phyloP scores from a whole-genome alignment of 257 asterid genomes.

The Rauvolfia tetraphylla region DNA sequence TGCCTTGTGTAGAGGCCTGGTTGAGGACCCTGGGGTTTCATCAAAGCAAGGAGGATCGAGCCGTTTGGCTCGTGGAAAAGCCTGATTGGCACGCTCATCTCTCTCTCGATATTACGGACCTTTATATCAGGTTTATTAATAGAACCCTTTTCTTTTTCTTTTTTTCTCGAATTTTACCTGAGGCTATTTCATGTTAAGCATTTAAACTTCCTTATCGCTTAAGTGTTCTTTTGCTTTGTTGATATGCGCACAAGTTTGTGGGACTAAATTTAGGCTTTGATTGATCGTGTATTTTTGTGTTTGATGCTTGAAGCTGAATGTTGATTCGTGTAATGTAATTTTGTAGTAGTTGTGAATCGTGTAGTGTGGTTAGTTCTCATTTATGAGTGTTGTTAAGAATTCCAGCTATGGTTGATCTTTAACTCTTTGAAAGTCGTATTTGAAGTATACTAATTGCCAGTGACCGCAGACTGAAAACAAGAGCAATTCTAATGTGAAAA shows the following conservation, averaged over 20 bases:
- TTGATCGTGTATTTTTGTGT: neutral
- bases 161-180: neutral
- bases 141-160: neutral
- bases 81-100: conserved; percentile 87
- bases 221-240: neutral
- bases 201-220: neutral
- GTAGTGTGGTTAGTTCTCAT: neutral
- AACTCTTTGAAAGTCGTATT: neutral
- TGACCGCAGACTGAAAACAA: neutral
- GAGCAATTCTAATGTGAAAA: neutral
- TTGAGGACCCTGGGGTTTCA: conserved; percentile 66
- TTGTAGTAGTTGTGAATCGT: neutral
- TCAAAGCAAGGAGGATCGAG: conserved; percentile 84
- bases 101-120: conserved; percentile 83
- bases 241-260: neutral
- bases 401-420: neutral
- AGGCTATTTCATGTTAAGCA: neutral
- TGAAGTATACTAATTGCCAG: neutral
- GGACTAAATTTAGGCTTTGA: too few species aligned
- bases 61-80: conserved; percentile 84
- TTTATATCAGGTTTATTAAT: conserved; percentile 60
- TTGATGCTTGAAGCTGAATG: neutral
- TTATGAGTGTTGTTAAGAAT: neutral
- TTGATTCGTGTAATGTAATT: too few species aligned
- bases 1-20: conserved; percentile 98